These are phyloP conservation scores for Globisporangium yorkense DNA, from an alignment of 352 stramenopile genomes.

Conservation along the genomic window DNA sequence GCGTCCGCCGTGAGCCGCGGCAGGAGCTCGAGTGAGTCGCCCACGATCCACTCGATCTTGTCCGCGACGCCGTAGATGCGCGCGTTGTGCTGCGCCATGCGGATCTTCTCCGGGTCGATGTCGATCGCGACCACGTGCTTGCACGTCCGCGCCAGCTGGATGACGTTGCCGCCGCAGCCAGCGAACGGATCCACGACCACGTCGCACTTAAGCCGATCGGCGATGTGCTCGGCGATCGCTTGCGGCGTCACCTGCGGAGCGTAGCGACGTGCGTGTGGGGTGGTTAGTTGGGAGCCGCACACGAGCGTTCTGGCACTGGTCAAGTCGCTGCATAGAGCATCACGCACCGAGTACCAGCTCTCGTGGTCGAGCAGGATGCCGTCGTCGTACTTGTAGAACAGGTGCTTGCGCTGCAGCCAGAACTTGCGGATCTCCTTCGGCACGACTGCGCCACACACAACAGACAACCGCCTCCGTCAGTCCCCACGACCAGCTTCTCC, in stretches of 20 bases:
- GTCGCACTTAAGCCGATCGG: constrained; percentile 67
- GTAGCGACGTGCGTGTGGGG: background rate
- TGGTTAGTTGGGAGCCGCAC: no score
- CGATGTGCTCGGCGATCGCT: constrained; percentile 85
- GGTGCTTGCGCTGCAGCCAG: constrained; percentile 81
- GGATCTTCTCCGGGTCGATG: constrained; percentile 86
- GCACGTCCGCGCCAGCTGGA: constrained; percentile 89
- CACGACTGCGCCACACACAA: constrained; percentile 31
- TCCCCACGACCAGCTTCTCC: no score
- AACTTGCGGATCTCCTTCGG: constrained; percentile 60
- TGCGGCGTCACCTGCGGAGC: constrained; percentile 82
- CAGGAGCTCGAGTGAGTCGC: constrained; percentile 80
- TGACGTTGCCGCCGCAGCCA: constrained; percentile 91
- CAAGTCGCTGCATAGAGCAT: no score
- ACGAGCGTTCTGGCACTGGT: no score
- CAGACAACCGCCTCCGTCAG: background rate
- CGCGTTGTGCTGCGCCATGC: constrained; percentile 89
- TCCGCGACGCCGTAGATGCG: constrained; percentile 87
- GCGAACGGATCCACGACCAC: constrained; percentile 90
- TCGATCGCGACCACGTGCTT: constrained; percentile 91
- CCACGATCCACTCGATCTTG: constrained; percentile 90
- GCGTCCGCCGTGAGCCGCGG: constrained; percentile 72
- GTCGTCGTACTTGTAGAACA: constrained; percentile 90
- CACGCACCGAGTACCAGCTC: constrained; percentile 87
- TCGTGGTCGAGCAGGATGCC: constrained; percentile 90